Evolutionary conservation across 2,329 filamentous ascomycete species (phyloP).

Genomic region (Hirsutella rhossiliensis): DNA sequence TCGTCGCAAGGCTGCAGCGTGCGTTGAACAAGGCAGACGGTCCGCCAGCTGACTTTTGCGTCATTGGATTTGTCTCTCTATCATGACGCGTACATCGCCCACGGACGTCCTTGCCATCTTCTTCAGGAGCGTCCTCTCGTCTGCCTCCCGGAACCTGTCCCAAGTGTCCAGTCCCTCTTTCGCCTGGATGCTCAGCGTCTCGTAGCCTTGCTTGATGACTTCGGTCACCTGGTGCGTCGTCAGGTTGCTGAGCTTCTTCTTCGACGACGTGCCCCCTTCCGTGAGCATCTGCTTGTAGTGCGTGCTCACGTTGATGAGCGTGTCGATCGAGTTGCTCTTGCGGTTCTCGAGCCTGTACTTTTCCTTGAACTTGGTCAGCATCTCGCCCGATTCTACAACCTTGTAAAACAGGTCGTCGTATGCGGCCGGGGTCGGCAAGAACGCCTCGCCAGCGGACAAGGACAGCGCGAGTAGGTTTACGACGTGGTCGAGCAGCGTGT

Average conservation of each 20-base stretch:
- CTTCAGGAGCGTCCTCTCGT: constrained; percentile 76
- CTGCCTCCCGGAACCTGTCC: constrained; percentile 77
- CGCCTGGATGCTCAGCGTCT: constrained; percentile 83
- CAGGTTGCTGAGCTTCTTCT: constrained; percentile 50
- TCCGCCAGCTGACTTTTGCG: background rate
- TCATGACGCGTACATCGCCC: constrained; percentile 38
- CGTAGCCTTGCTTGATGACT: constrained; percentile 93
- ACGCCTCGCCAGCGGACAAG: constrained; percentile 77
- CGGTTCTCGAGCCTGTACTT: constrained; percentile 52
- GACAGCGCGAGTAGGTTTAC: constrained; percentile 76
- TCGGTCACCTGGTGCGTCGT: constrained; percentile 76
- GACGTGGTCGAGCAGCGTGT: constrained; percentile 61
- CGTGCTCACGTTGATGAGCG: constrained; percentile 66
- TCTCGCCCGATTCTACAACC: constrained; percentile 80
- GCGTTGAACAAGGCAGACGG: background rate
- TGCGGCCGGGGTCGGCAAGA: constrained; percentile 73
- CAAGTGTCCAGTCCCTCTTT: constrained; percentile 78
- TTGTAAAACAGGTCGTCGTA: constrained; percentile 99
- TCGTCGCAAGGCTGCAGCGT: too few relatives aligned
- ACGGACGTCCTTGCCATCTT: constrained; percentile 74
- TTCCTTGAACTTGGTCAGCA: constrained; percentile 70
- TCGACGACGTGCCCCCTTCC: constrained; percentile 28
- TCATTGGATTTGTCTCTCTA: constrained; percentile 22
- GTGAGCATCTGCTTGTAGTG: constrained; percentile 82
- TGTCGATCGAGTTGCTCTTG: constrained; percentile 64